These are phyloP conservation scores for Blastobotrys terrestris DNA, from an alignment of 805 yeast genomes.

Conservation along the genomic window DNA sequence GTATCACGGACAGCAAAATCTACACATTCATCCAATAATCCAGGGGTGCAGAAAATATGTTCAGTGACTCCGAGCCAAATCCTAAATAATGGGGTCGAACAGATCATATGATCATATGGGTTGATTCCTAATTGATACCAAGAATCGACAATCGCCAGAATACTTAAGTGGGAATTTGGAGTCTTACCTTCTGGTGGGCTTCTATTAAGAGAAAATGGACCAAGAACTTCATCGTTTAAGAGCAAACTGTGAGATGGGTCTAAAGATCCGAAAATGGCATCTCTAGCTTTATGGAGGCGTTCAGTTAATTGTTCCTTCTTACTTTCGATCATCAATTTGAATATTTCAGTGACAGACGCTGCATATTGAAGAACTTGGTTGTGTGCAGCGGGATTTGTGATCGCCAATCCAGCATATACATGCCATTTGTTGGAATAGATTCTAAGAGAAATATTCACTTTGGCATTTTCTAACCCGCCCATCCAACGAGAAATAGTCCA, in stretches of 20 bases:
- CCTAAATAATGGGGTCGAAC: constrained; percentile 90
- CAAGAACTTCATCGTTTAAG: constrained; percentile 72
- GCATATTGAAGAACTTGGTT: constrained; percentile 87
- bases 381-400: constrained; percentile 92
- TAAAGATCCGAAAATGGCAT: constrained; percentile 65
- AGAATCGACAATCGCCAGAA: constrained; percentile 87
- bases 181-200: constrained; percentile 52
- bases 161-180: constrained; percentile 85
- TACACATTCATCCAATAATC: constrained; percentile 72
- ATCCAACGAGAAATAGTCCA: constrained; percentile 81
- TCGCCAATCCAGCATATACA: constrained; percentile 95
- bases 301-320: constrained; percentile 49
- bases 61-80: constrained; percentile 93
- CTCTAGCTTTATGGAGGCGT: constrained; percentile 60
- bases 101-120: constrained; percentile 95
- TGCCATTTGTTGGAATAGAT: constrained; percentile 95
- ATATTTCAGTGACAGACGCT: constrained; percentile 72
- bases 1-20: constrained; percentile 61
- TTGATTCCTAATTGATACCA: constrained; percentile 82
- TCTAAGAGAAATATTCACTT: constrained; percentile 84
- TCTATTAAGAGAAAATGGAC: constrained; percentile 70
- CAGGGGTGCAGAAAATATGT: constrained; percentile 80
- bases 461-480: constrained; percentile 95
- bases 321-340: constrained; percentile 73
- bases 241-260: constrained; percentile 51